Base-by-base conservation (phyloP, 805 yeast species). In the Candida lessepsii region DNA sequence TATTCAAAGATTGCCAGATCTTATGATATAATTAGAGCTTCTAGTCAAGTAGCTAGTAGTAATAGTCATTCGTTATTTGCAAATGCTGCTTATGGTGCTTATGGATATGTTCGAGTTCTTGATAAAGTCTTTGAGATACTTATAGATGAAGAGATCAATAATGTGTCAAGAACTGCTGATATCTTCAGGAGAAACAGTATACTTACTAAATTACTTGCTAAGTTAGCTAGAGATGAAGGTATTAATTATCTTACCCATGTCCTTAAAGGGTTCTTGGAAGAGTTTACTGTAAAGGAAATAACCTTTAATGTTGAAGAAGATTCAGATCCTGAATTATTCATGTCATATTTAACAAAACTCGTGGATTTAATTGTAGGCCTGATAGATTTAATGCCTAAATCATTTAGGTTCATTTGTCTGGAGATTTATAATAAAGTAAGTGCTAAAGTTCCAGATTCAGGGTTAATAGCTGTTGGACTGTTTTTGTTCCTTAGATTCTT, bases 401-500 rank as follows among this genome's bases (percentile, higher is more conserved):
- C 90, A 8, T 74, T 91, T 45, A 75, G 80, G 40, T 74, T 76
- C 57, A 80, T 90, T 27, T 83, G 96, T 48, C 69, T 80, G 47
- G 74, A 82, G 32, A 80, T 88, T 44, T 71, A 73, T 61, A 56
- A 64, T 28, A 67, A 81, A 40, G 80, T 86, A 39, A 63, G 72
- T 20, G 60, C 63, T n/a, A 78, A 78, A 48, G 83, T 83, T 50
- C 80, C 76, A 28, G 83, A 83, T 28, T 74, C 82, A 32, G 68
- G 75, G 27, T 46, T 67, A 18, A 70, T 80, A 28, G 88, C 95
- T 1, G 83, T 88, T 19, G 96, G 96, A 0, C 89, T 96, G 0
- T 91, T 86, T 56, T 68, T 91, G 40, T 90, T 91, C 53, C 67
- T 91, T 49, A 68, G 96, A 44, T 86, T 83, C 59, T 76, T 89